Base-by-base conservation (phyloP, 371 early-diverging fungal genomes). In the Rhizopus stolonifer region DNA sequence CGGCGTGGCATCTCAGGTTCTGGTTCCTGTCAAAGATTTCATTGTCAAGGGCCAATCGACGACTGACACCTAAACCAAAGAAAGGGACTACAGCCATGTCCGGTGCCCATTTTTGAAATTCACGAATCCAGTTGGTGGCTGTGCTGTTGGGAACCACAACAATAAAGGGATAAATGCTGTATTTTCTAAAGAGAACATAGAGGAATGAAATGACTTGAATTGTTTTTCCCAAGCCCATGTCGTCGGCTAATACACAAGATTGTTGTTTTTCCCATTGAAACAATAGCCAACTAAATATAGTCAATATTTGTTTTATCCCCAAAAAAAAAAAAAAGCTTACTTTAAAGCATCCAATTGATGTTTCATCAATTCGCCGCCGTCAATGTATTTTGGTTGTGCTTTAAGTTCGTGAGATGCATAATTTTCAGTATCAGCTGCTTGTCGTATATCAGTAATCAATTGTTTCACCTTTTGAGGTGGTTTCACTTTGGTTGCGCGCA, bases 161-260 rank as follows among this genome's bases (percentile, higher is more conserved):
- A 18, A 93, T 57, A 54, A 90, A 93, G 0, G 97, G 97, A 56
- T 74, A 85, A 9, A 83, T 64, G 10, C 69, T 36, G 43, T 72
- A 72, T 22, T 77, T 64, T 18, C 74, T 65, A 39, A 63, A 69
- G 3, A 92, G 54, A n/a, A 63, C 70, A 26, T 67, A 69, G 19
- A 97, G 61, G 55, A 92, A 87, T 0, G 90, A 69, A 19, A 96
- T 87, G 19, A 87, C 79, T 61, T 96, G 96, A 25, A 96, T 82
- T 0, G 96, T 96, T 67, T 96, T 96, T 56, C 92, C 97, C 51
- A 94, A 66, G 7, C 94, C 94, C 92, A 94, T 93, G 64, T 94
- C 94, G 72, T 97, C 97, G 2, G 97, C 97, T 46, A 98, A 79
- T 31, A 98, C 90, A 52, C 84, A 80, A 0, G 85, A 69, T 53